Conservation (phyloP, 1,284 basidiomycete species). For the Lentinula novae-zelandiae region DNA sequence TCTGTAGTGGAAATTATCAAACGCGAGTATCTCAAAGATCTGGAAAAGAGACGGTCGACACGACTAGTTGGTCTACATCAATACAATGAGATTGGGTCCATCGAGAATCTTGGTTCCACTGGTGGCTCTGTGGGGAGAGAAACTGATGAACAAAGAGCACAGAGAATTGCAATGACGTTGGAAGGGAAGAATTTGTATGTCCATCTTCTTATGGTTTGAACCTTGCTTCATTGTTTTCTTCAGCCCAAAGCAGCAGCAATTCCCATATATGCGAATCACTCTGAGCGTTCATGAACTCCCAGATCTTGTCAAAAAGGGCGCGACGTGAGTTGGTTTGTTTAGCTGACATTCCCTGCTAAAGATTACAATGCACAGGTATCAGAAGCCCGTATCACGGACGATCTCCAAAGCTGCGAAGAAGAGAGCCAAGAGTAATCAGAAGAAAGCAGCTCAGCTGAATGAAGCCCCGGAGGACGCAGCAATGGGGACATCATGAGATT, state of each 20-base stretch:
- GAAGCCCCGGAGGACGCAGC: not conserved
- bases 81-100: slow-evolving; percentile 68
- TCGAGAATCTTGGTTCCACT: slow-evolving; percentile 39
- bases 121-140: not conserved
- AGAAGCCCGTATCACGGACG: slow-evolving; percentile 47
- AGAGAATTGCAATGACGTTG: slow-evolving; percentile 35
- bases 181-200: slow-evolving; percentile 60
- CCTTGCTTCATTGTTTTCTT: not conserved
- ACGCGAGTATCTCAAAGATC: slow-evolving; percentile 63
- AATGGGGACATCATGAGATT: not conserved
- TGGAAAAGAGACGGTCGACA: slow-evolving; percentile 35
- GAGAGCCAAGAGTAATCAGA: slow-evolving; percentile 45
- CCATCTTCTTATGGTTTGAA: not conserved
- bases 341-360: not conserved
- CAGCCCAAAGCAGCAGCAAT: slow-evolving; percentile 61
- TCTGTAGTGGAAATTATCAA: slow-evolving; percentile 84
- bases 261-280: slow-evolving; percentile 75
- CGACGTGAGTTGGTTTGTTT: slow-evolving; percentile 44
- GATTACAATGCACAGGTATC: slow-evolving; percentile 40
- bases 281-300: slow-evolving; percentile 51
- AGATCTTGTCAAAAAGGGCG: slow-evolving; percentile 33
- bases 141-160: slow-evolving; percentile 28
- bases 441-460: not conserved
- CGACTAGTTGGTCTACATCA: slow-evolving; percentile 64
- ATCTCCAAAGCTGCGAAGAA: slow-evolving; percentile 55